These are phyloP conservation scores for Brassica carinata DNA, from an alignment of 345 rosid species.

Conservation along the genomic window DNA sequence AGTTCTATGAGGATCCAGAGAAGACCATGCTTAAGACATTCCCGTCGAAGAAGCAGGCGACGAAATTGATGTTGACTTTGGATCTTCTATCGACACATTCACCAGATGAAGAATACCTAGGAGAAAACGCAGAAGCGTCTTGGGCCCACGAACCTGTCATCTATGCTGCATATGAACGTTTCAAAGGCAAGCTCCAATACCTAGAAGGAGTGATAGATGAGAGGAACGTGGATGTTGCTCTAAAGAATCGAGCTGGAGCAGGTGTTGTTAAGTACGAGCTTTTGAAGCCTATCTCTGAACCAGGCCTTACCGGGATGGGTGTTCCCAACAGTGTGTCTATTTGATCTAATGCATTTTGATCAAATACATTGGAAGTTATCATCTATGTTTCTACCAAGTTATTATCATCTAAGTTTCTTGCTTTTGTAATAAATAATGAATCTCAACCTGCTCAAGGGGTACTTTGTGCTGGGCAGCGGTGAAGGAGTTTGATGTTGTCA, in stretches of 20 bases:
- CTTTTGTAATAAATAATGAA: not conserved
- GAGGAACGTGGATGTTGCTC: slow-evolving; percentile 14
- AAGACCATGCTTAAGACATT: slow-evolving; percentile 26
- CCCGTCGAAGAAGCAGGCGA: slow-evolving; percentile 42
- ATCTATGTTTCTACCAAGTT: not conserved
- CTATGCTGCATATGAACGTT: slow-evolving; percentile 28
- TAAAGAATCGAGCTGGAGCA: slow-evolving; percentile 43
- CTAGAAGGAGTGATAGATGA: not conserved
- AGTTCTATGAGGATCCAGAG: slow-evolving; percentile 25
- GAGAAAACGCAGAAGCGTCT: slow-evolving; percentile 25
- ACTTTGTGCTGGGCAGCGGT: not conserved
- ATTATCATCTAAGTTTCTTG: not conserved
- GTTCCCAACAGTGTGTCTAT: slow-evolving; percentile 41
- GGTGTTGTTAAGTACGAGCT: slow-evolving; percentile 41
- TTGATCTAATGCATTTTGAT: slow-evolving; percentile 7
- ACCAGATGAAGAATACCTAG: not conserved
- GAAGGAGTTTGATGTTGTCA: not conserved
- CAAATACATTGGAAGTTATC: not conserved
- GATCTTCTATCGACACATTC: slow-evolving; percentile 41
- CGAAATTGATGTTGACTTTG: slow-evolving; percentile 37
- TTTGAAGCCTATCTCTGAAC: not conserved
- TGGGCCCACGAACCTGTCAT: slow-evolving; percentile 34
- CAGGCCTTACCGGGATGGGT: slow-evolving; percentile 39
- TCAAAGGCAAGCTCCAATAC: not conserved
- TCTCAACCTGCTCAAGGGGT: not conserved